These are phyloP conservation scores for Rhododendron vialii DNA, from an alignment of 148 eudicot genomes.

Conservation along the genomic window DNA sequence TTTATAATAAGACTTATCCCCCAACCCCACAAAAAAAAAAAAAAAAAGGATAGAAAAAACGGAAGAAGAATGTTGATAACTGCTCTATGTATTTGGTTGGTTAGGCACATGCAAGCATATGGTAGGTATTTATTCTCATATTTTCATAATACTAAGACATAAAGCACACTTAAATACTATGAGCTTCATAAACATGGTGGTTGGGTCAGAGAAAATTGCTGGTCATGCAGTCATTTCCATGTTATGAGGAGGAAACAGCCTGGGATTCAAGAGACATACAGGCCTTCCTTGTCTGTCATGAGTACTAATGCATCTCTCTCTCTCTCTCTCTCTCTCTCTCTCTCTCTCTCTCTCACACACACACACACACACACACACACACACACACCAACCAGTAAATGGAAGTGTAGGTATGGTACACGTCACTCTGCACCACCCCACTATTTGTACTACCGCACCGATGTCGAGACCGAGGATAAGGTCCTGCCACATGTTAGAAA, in stretches of 20 bases:
- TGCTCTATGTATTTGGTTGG: neutral
- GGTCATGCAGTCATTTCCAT: neutral
- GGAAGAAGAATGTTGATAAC: neutral
- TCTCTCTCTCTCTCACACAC: too few relatives aligned
- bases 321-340: too few relatives aligned
- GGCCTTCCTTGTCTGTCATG: neutral
- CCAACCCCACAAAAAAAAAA: neutral
- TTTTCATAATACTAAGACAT: neutral
- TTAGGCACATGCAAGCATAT: constrained; percentile 4
- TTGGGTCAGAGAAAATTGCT: neutral
- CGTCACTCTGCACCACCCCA: neutral
- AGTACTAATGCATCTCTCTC: too few relatives aligned
- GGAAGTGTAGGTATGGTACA: too few relatives aligned
- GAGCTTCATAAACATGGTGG: neutral
- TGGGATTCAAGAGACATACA: neutral
- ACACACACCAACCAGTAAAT: too few relatives aligned
- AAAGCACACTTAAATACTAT: neutral
- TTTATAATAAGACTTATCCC: neutral
- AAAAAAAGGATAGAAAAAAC: neutral
- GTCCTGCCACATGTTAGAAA: neutral
- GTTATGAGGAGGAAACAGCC: neutral
- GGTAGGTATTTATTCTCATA: neutral
- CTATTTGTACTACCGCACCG: too few relatives aligned
- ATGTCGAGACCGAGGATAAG: too few relatives aligned
- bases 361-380: too few relatives aligned